Percentiles rank a stretch among this genome's conserved stretches.
Evolutionary conservation across 768 basidiomycete species (phyloP).

Genomic region (Kockovaella imperatae): DNA sequence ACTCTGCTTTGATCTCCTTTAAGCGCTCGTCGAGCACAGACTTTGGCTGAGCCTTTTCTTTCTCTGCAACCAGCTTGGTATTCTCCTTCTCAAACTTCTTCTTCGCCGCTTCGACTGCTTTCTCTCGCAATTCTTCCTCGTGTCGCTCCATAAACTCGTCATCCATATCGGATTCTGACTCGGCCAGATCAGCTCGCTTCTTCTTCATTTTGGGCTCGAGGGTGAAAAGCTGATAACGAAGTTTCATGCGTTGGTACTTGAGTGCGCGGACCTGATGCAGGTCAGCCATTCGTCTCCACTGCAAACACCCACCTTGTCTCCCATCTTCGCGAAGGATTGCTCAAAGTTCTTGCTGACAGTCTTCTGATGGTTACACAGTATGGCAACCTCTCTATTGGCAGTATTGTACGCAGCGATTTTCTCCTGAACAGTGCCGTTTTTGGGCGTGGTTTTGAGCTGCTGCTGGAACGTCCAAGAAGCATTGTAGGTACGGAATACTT

Average conservation of each 20-base stretch:
- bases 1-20: conserved; percentile 66
- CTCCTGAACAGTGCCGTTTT: conserved; percentile 74
- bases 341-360: conserved; percentile 86
- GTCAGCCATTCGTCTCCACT: neutral
- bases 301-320: conserved; percentile 61
- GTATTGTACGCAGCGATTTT: conserved; percentile 95
- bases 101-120: conserved; percentile 78
- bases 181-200: conserved; percentile 59
- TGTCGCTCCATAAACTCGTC: conserved; percentile 79
- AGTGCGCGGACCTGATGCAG: conserved; percentile 66
- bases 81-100: conserved; percentile 96
- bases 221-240: conserved; percentile 76
- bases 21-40: conserved; percentile 63
- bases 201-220: conserved; percentile 75
- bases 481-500: conserved; percentile 99
- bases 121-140: conserved; percentile 67
- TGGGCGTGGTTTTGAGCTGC: conserved; percentile 67
- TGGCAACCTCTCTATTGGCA: conserved; percentile 93
- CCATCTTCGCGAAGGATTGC: conserved; percentile 89
- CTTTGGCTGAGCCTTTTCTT: conserved; percentile 51
- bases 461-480: conserved; percentile 93
- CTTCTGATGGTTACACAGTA: conserved; percentile 98
- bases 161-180: conserved; percentile 87
- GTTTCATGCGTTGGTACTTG: conserved; percentile 96
- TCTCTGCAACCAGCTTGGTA: conserved; percentile 55